Evolutionary conservation across 73 alveolate genomes (phyloP).

Genomic region (Halteria grandinella): DNA sequence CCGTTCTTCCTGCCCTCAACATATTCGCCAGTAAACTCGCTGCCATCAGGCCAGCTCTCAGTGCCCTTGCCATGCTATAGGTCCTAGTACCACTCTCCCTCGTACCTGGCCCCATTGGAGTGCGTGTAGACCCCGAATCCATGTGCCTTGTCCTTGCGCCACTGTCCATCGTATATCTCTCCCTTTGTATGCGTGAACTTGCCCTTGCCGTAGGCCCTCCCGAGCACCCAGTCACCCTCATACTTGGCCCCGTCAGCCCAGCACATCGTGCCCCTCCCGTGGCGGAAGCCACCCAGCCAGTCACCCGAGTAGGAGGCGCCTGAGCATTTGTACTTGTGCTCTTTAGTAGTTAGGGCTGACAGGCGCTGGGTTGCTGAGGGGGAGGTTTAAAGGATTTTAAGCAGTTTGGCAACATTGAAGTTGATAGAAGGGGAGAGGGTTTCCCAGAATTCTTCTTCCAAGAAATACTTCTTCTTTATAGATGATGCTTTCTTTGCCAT

Average conservation of each 20-base stretch:
- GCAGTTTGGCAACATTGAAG: background rate
- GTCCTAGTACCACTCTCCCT: slow-evolving; percentile 83
- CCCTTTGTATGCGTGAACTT: slow-evolving; percentile 53
- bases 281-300: slow-evolving; percentile 80
- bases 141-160: slow-evolving; percentile 64
- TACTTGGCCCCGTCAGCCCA: slow-evolving; percentile 77
- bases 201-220: slow-evolving; percentile 63
- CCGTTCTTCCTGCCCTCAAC: slow-evolving; percentile 78
- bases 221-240: slow-evolving; percentile 78
- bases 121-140: slow-evolving; percentile 73
- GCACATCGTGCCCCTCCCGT: slow-evolving; percentile 74
- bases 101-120: slow-evolving; percentile 55
- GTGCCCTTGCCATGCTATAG: slow-evolving; percentile 80
- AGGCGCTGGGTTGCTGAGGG: no score
- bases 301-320: slow-evolving; percentile 75
- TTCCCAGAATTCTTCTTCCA: slow-evolving; percentile 43
- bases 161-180: slow-evolving; percentile 59
- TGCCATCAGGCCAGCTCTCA: slow-evolving; percentile 84
- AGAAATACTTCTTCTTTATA: slow-evolving; percentile 39
- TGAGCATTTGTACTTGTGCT: slow-evolving; percentile 10
- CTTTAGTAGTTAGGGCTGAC: background rate
- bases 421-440: slow-evolving; percentile 9
- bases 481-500: background rate
- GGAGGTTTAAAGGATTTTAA: no score
- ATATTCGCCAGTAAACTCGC: slow-evolving; percentile 73